Base-by-base conservation (phyloP, 345 rosid species). In the Laguncularia racemosa region DNA sequence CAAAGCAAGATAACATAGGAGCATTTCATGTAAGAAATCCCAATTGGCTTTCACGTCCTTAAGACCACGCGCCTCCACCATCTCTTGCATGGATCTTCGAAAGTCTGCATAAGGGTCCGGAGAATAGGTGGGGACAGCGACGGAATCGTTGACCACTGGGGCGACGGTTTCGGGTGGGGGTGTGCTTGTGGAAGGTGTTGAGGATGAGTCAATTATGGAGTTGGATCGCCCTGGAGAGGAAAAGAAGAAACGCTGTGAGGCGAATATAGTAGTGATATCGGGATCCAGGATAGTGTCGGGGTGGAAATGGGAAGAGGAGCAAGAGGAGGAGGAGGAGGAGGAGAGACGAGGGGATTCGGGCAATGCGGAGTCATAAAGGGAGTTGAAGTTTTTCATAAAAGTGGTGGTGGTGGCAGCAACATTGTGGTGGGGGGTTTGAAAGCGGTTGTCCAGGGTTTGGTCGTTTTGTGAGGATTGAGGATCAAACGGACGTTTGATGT, bases 81-180 rank as follows among this genome's bases (percentile, higher is more conserved):
- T 93, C 78, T 93, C 99, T 58, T 85, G 83, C 99, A 93, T 93
- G 65, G 99, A 93, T 70, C 63, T 67, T 65, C 97, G 63, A 83
- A 93, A 89, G 65, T 89, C 97, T 56, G 73, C 63, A 73, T 76
- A 79, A 0, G 99, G 99, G 70, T 93, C 91, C 44, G 91, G 91
- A 33, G 99, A 89, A 72, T 78, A 70, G 0, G 88, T 84, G 20
- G 82, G 65, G 43, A 86, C 79, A 14, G 88, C 95, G 19, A 80
- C 77, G 43, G 84, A 73, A 53, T 66, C 78, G 64, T 64, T 65
- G 16, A 72, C 66, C 0, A 60, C 18, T 0, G 73, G 50, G 16
- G 65, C 53, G 17, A 18, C 50, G 50, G 50, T 16, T 20, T 50
- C 46, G 15, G 57, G 4, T 64, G 20, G 0, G 68, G 69, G 70